These are phyloP conservation scores for Tricholoma matsutake DNA, from an alignment of 768 basidiomycete genomes.

Conservation along the genomic window DNA sequence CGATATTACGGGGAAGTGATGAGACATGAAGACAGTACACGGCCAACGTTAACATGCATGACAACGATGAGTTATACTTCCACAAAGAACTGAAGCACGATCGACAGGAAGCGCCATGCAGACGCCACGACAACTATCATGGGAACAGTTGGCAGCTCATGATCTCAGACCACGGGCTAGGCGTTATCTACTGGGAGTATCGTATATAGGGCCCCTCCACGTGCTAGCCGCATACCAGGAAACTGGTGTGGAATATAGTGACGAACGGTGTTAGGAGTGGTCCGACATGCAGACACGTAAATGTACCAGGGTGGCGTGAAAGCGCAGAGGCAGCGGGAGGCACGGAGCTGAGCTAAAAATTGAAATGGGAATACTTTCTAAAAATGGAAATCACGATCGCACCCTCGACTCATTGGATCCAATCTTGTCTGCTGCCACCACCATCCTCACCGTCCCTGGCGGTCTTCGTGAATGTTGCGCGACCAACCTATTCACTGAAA, in stretches of 20 bases:
- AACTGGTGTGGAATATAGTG: neutral
- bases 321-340: too few species aligned
- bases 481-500: neutral
- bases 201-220: neutral
- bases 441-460: constrained; percentile 7
- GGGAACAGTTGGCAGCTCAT: neutral
- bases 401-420: neutral
- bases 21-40: neutral
- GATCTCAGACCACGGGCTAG: neutral
- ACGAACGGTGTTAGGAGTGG: neutral
- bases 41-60: neutral
- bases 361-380: constrained; percentile 14
- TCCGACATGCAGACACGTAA: neutral
- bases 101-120: neutral
- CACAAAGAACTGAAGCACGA: neutral
- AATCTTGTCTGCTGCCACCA: constrained; percentile 19
- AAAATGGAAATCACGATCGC: constrained; percentile 21
- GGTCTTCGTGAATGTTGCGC: neutral
- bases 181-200: neutral
- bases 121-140: neutral
- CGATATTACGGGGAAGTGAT: neutral
- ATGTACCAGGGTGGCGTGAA: too few species aligned
- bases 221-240: neutral
- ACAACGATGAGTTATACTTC: neutral
- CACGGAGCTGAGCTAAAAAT: constrained; percentile 34